Evolutionary conservation across 305 asterid species (phyloP), one percentile per base, ranked within the genome.

Genomic region (Fraxinus floribunda): DNA sequence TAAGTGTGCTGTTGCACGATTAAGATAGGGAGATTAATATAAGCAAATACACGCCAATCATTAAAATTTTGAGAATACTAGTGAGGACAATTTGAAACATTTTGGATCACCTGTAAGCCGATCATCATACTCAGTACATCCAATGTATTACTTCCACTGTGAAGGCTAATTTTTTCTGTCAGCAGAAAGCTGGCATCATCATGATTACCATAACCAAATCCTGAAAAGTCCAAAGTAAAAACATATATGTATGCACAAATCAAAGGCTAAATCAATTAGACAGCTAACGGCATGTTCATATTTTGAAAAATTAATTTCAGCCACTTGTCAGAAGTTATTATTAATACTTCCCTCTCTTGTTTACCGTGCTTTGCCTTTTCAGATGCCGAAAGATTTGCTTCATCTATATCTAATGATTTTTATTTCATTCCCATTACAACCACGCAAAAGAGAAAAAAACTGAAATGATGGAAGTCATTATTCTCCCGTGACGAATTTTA

Each of bases 41-140:
- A 20, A 68, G 75, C 36, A 68, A 68, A 68, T 11, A 29, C 3
- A 1, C 5, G 9, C 70, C 13, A 60, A 20, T 68, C 38, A 68
- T 26, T 68, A 29, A 68, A 29, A 10, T 68, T 68, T 68, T 26
- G 4, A 68, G 75, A 68, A 68, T 68, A 39, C 75, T 68, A 30
- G 3, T 26, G 75, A 9, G 3, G 38, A 26, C 39, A 68, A 30
- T 11, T 30, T 68, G 39, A 68, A 68, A 68, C 39, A 29, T 29
- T 68, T 26, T 11, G 8, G 18, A 68, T 26, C 75, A 90, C 97
- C 95, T 92, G 97, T 81, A 93, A 84, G 79, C 98, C 97, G 52
- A 93, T 78, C 91, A 92, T 92, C 93, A 92, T 90, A 80, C 97
- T 93, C 84, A 93, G 86, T 4, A 93, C 81, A 77, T 92, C 97